A percentile compares a stretch with the other conserved stretches of the same genome.
Conservation (phyloP, 495 filamentous ascomycete genomes). For the Talaromyces proteolyticus region DNA sequence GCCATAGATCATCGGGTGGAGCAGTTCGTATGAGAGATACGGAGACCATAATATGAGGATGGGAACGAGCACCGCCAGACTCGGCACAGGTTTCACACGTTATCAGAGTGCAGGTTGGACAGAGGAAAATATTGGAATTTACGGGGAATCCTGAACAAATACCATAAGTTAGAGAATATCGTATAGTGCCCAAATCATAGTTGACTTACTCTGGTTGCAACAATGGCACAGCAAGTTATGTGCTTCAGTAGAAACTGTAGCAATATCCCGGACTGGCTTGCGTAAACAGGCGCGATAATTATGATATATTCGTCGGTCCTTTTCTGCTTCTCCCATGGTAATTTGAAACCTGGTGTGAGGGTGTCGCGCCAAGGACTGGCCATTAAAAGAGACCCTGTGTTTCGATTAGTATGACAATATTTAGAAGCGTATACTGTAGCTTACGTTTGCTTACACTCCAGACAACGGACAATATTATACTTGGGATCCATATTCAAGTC, state of each 20-base stretch:
- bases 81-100: conserved; percentile 7
- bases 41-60: conserved; percentile 6
- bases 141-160: not conserved
- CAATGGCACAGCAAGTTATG: conserved; percentile 4
- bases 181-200: not conserved
- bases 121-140: conserved; percentile 2
- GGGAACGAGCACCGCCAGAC: conserved; percentile 4
- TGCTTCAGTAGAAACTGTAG: conserved; percentile 5
- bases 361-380: not conserved
- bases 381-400: conserved; percentile 1
- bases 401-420: not conserved
- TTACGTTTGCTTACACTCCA: conserved; percentile 5
- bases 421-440: not conserved
- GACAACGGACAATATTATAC: conserved; percentile 3
- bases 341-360: conserved; percentile 3
- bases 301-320: conserved; percentile 3
- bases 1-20: not conserved
- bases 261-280: conserved; percentile 4
- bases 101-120: conserved; percentile 4
- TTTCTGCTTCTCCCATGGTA: conserved; percentile 5
- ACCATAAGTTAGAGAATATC: not conserved
- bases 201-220: conserved; percentile 2
- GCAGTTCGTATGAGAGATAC: not conserved
- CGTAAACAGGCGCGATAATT: conserved; percentile 4
- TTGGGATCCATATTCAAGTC: conserved; percentile 2